Percentiles rank a stretch among this genome's conserved stretches.
phyloP scores from a whole-genome alignment of 2,329 filamentous ascomycete species.

The Colletotrichum sojae region DNA sequence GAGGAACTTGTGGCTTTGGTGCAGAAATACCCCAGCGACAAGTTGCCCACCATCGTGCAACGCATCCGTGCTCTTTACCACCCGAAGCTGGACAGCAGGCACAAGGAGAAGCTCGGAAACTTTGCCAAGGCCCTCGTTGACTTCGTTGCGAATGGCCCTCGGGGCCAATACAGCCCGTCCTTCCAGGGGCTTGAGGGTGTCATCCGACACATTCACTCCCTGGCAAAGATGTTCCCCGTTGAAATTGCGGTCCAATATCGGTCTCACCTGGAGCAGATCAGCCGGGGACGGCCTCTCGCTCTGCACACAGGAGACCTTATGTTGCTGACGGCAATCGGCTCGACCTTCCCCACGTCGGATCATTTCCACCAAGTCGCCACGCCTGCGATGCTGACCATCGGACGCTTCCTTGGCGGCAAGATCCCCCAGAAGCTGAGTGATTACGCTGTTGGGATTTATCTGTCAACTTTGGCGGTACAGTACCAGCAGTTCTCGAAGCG shows the following conservation, averaged over 20 bases:
- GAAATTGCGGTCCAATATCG: constrained; percentile 85
- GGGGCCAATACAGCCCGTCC: constrained; percentile 61
- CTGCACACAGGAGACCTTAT: constrained; percentile 80
- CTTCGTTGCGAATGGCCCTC: constrained; percentile 60
- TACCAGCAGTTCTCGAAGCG: constrained; percentile 89
- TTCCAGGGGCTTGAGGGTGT: constrained; percentile 83
- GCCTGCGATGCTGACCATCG: constrained; percentile 88
- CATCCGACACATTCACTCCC: constrained; percentile 91
- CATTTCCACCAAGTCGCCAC: constrained; percentile 97
- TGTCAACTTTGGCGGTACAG: constrained; percentile 83
- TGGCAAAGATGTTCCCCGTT: constrained; percentile 87
- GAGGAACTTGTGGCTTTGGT: constrained; percentile 80
- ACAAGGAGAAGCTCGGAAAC: constrained; percentile 84
- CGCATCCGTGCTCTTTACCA: constrained; percentile 94
- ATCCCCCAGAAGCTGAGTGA: constrained; percentile 76
- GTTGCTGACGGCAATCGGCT: constrained; percentile 85
- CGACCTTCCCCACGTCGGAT: constrained; percentile 94
- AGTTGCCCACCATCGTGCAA: constrained; percentile 85
- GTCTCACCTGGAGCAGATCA: constrained; percentile 74
- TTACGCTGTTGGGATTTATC: constrained; percentile 80
- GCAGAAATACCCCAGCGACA: constrained; percentile 71
- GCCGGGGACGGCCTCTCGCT: constrained; percentile 62
- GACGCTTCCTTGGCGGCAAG: constrained; percentile 85
- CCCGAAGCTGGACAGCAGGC: constrained; percentile 85
- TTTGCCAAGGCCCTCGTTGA: constrained; percentile 78